These are phyloP conservation scores for Plicaturopsis crispa DNA, from an alignment of 768 basidiomycete species.

Conservation along the genomic window DNA sequence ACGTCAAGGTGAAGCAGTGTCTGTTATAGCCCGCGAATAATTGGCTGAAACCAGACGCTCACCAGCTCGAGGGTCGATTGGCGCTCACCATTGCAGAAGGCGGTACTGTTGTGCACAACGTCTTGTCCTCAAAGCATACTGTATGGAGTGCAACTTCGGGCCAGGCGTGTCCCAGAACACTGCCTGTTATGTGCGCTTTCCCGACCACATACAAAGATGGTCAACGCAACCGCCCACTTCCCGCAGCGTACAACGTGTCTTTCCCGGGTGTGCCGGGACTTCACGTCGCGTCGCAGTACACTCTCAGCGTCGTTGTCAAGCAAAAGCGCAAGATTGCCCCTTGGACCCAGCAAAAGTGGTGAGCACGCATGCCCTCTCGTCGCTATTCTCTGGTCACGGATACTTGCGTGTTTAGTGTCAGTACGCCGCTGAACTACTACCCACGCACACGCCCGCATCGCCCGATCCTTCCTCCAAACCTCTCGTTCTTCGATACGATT, in stretches of 20 bases:
- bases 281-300: constrained; percentile 34
- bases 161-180: constrained; percentile 20
- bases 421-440: constrained; percentile 40
- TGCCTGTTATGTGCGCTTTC: constrained; percentile 36
- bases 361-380: background rate
- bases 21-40: background rate
- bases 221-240: constrained; percentile 27
- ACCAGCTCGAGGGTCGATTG: constrained; percentile 28
- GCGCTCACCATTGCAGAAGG: constrained; percentile 27
- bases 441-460: constrained; percentile 50
- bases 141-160: constrained; percentile 22
- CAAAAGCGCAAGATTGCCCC: constrained; percentile 4
- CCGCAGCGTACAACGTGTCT: constrained; percentile 37
- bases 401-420: constrained; percentile 26
- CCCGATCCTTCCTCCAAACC: constrained; percentile 36
- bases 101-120: constrained; percentile 19
- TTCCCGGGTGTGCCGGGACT: constrained; percentile 28
- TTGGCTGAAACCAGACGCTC: background rate
- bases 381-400: background rate
- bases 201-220: constrained; percentile 38
- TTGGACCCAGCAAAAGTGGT: background rate
- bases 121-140: constrained; percentile 20
- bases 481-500: constrained; percentile 47
- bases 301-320: constrained; percentile 29
- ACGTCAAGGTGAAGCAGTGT: constrained; percentile 25